Evolutionary conservation across 2,329 filamentous ascomycete genomes (phyloP), one percentile per base, ranked within the genome.

Genomic region (Penicillium crustosum): DNA sequence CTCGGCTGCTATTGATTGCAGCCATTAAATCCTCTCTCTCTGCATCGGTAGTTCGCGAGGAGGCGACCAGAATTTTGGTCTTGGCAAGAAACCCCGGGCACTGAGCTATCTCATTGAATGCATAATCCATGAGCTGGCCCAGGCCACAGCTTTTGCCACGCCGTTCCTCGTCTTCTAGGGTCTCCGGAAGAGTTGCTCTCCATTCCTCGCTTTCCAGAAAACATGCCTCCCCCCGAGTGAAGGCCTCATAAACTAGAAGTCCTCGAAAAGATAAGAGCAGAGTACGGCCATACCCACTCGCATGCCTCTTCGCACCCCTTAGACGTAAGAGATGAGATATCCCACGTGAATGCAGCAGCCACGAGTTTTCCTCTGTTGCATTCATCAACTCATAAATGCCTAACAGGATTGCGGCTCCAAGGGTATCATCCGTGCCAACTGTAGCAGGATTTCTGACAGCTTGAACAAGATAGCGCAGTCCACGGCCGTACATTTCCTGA

Each of bases 261-360:
- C 65, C 55, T 8, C 65, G 59, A 36, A 66, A 65, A 3, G 66
- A 62, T 13, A 61, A 44, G 21, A 65, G 49, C 8, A 68, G 38
- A 10, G 65, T 67, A 17, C 65, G 61, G 2, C 61, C 58, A 33
- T 65, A 58, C 4, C 66, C 65, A 8, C 27, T 31, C 6, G 31
- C 33, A 45, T 67, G 63, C 6, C 57, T 55, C 8, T 57, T 39
- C 6, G 66, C 47, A 0, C 66, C 66, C 1, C 66, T 61, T 6
- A 66, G 33, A 4, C 36, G 55, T 25, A 66, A 55, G 10, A 68
- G 39, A 36, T 49, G 42, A 2, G 38, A 55, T 5, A 68, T 61
- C 4, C 65, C 66, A 5, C 61, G 53, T 1, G 65, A 63, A 44
- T 68, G 65, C 5, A 62, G 38, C n/a, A 68, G 35, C 65, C 65